Evolutionary conservation across 1,139 yeast species (phyloP), one percentile per base, ranked within the genome.

Genomic region (Pichia inconspicua): DNA sequence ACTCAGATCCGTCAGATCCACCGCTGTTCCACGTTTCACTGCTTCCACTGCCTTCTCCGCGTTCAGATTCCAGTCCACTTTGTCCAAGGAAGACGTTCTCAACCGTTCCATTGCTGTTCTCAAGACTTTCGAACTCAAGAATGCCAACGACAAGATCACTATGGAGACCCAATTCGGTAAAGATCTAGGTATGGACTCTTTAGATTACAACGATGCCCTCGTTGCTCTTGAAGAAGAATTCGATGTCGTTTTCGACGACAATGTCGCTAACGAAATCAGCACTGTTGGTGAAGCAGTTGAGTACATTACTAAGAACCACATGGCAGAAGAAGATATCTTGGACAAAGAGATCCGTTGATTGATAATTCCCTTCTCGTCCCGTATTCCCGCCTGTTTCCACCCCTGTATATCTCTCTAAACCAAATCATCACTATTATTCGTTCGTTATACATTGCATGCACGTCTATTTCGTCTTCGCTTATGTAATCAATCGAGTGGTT

Each of bases 181-280:
- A 59, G 83, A 78, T 61, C 73, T 78, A 62, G 82, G 81, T 17
- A 74, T 78, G 68, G 83, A 78, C 61, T 78, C 83, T 4, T 73
- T 78, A 55, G 83, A 78, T 58, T 77, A 80, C 54, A 80, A 77
- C 53, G 83, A 78, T 66, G 82, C 82, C 28, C 71, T 78, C 58
- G 82, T 78, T 62, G 83, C 83, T 42, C 71, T 78, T 57, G 82
- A 78, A 67, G 83, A 78, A 69, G 82, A 78, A 64, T 78, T 78
- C 55, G 82, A 77, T 61, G 71, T 78, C 65, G 82, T 77, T 59
- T 77, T 78, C 55, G 82, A 81, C 45, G 82, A 77, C 66, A 76
- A 77, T 64, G 67, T 77, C 54, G 78, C 83, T 40, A 81, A 78
- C 60, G 80, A 76, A 57, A 77, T 78, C 66, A 75, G 74, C 66